Evolutionary conservation across 2,329 filamentous ascomycete genomes (phyloP), one percentile per base, ranked within the genome.

Genomic region (Tetracladium maxilliforme): DNA sequence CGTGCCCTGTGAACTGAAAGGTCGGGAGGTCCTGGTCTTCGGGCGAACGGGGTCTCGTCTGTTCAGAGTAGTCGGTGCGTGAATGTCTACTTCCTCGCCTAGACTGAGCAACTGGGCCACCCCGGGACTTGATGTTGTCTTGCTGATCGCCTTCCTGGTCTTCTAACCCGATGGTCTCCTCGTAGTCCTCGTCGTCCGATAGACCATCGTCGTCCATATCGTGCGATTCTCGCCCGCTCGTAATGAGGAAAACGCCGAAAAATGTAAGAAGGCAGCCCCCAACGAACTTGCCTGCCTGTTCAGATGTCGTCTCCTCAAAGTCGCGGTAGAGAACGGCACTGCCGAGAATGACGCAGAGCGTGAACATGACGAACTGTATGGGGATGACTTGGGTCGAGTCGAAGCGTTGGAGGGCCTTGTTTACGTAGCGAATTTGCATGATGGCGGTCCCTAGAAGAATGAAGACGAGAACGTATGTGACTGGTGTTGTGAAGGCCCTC

Each of bases 351-450:
- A 95, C 90, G 6, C 81, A 92, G 6, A 98, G 62, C 0, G 90
- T 98, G 48, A 98, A 98, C 34, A 92, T 69, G 24, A 98, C 90
- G 40, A 98, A 98, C 43, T 98, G 90, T 10, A 90, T 90, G 0
- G 90, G 90, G 34, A 98, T 98, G 38, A 98, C 90, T 47, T 94
- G 84, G 0, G 90, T 98, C 6, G 90, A 93, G 49, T 94, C 83
- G 55, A 95, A 98, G 23, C 81, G 73, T 47, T 94, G 86, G 26
- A 98, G 60, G 2, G 77, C 75, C 25, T 70, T 80, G 54, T 95
- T 98, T 46, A 98, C 69, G 45, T 95, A 98, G 45, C 83, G 87
- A 39, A 98, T 87, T 53, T 98, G 90, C 78, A 95, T 84, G 31
- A 98, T 60, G 6, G 90, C 90, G 2, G 87, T 95, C 22, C 59